Percentiles rank a stretch among this genome's conserved stretches.
These are phyloP conservation scores for Hypomontagnella submonticulosa DNA, from an alignment of 495 filamentous ascomycete species.

Conservation along the genomic window DNA sequence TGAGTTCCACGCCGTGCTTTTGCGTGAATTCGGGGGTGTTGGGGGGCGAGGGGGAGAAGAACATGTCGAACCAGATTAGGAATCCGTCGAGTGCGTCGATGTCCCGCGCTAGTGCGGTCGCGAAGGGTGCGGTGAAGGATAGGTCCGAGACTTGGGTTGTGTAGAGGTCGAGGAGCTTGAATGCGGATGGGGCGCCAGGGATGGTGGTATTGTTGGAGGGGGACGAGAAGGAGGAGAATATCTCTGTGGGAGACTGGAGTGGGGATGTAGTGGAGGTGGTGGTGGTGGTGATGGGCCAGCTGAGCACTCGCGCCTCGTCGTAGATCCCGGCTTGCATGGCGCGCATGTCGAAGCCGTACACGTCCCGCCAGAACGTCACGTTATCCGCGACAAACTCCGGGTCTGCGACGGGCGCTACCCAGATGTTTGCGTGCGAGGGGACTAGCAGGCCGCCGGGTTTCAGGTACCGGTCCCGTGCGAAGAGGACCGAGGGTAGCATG, in stretches of 20 bases:
- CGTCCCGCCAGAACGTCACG: constrained; percentile 95
- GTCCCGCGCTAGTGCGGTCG: constrained; percentile 55
- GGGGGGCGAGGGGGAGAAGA: constrained; percentile 64
- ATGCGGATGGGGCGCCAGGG: constrained; percentile 78
- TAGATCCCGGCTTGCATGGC: constrained; percentile 87
- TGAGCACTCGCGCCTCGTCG: constrained; percentile 78
- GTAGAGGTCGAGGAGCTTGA: constrained; percentile 83
- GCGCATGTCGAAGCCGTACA: constrained; percentile 97
- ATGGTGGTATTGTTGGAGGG: constrained; percentile 64
- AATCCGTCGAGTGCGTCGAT: constrained; percentile 76
- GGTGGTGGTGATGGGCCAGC: constrained; percentile 29
- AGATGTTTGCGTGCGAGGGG: constrained; percentile 89
- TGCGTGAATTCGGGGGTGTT: constrained; percentile 17
- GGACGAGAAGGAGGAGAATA: constrained; percentile 8
- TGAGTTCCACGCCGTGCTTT: constrained; percentile 7
- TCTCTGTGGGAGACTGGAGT: background rate
- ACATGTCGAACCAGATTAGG: constrained; percentile 83
- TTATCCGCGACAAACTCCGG: constrained; percentile 91
- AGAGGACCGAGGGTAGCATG: constrained; percentile 97
- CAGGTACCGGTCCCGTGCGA: constrained; percentile 92
- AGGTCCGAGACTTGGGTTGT: constrained; percentile 78
- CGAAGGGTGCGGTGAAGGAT: constrained; percentile 76
- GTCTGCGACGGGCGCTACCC: constrained; percentile 88
- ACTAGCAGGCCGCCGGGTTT: constrained; percentile 86
- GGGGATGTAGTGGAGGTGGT: background rate